A percentile compares a stretch with the other conserved stretches of the same genome.
phyloP scores from a whole-genome alignment of 2,329 filamentous ascomycete species.

The Nothopassalora personata region DNA sequence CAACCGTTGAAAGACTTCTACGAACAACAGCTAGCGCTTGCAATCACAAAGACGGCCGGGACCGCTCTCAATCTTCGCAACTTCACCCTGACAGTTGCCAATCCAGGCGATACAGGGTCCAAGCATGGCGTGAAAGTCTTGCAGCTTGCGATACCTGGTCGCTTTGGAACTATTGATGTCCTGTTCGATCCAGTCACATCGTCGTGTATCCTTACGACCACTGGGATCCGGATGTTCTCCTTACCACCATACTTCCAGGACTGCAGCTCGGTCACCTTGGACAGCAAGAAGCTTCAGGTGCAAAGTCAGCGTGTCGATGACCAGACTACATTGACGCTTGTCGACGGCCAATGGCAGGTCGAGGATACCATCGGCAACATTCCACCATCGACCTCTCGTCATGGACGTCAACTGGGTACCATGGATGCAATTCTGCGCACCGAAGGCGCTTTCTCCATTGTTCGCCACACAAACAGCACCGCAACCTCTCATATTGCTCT shows the following conservation, averaged over 20 bases:
- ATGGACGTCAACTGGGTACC: slow-evolving; percentile 47
- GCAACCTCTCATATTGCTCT: slow-evolving; percentile 39
- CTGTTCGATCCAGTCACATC: slow-evolving; percentile 20
- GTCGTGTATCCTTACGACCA: slow-evolving; percentile 38
- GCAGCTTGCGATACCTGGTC: slow-evolving; percentile 47
- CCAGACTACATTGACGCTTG: not conserved
- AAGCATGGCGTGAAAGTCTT: slow-evolving; percentile 49
- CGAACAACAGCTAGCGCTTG: slow-evolving; percentile 29
- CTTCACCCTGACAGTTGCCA: slow-evolving; percentile 48
- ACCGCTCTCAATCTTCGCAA: slow-evolving; percentile 25
- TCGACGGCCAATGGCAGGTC: slow-evolving; percentile 3
- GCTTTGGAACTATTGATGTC: slow-evolving; percentile 47
- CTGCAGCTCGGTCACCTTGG: slow-evolving; percentile 17
- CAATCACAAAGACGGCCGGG: slow-evolving; percentile 15
- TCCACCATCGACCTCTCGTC: slow-evolving; percentile 25
- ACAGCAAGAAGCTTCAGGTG: slow-evolving; percentile 8
- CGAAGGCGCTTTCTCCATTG: slow-evolving; percentile 42
- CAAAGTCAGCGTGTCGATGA: not conserved
- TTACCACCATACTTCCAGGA: slow-evolving; percentile 16
- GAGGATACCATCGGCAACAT: not conserved
- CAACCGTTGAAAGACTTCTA: slow-evolving; percentile 47
- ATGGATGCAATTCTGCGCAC: slow-evolving; percentile 52
- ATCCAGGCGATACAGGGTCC: slow-evolving; percentile 49
- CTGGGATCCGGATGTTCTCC: slow-evolving; percentile 37
- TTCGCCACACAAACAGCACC: slow-evolving; percentile 19